Base-by-base conservation (phyloP, 2,329 filamentous ascomycete species). In the Periconia macrospinosa region DNA sequence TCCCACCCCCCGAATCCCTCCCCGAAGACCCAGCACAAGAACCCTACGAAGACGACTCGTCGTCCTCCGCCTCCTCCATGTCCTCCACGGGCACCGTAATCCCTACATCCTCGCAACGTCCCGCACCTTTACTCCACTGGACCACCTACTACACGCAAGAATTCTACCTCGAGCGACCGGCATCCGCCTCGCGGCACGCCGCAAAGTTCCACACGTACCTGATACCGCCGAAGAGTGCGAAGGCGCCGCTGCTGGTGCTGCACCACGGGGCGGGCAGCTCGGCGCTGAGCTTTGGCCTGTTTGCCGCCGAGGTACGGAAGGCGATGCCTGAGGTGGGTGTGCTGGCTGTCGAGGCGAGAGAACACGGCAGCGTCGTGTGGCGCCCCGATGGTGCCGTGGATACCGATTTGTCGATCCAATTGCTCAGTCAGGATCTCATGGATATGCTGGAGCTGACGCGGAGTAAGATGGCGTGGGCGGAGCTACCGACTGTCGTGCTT, bases 241-340 rank as follows among this genome's bases (percentile, higher is more conserved):
- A 82, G 56, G 90, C 89, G 0, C 92, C 93, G 0, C 79, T 99
- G 6, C 92, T 99, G 73, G 88, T 97, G 55, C 91, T 90, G 76
- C 94, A 99, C 70, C 94, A 99, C 75, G 94, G 94, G 40, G 94
- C 91, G 41, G 94, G 94, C 15, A 96, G 92, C 3, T 96, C 92
- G 0, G 95, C 90, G 7, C 83, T 97, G 54, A 96, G 92, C 2
- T 99, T 97, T 75, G 92, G 92, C 6, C 81, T 91, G 3, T 86
- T 96, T 56, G 86, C 88, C 2, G 81, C 85, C 43, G 89, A 95
- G 70, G 86, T 97, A 56, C 84, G 87, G 49, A 90, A 88, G 70
- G 81, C 85, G 7, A 79, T 96, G 41, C 91, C 94, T 0, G 80
- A 85, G 7, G 90, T 92, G 2, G 95, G 94, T 1, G 83, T 97